Base-by-base conservation (phyloP, 1,284 basidiomycete genomes). In the Naganishia sp. region DNA sequence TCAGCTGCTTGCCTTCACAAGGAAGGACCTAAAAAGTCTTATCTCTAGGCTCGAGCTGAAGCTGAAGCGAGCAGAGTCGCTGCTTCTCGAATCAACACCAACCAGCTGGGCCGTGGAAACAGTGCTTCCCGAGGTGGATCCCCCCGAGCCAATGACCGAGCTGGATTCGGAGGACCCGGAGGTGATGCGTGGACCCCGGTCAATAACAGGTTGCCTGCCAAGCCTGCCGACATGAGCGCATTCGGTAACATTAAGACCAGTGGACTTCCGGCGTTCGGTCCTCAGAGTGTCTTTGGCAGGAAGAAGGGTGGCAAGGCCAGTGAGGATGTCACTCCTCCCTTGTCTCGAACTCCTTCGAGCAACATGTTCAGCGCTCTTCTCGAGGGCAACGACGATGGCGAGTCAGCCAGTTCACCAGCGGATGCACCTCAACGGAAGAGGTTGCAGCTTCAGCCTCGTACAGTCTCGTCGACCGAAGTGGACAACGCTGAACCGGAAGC, bases 341-440 rank as follows among this genome's bases (percentile, higher is more conserved):
- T 93, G 16, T 88, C 90, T 7, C 86, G 92, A 56, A 87, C 88
- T 36, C 87, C 84, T 72, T 94, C 91, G 52, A 84, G 86, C 69
- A 96, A 95, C 80, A 94, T 93, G 89, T 94, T 94, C 82, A 87
- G 86, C 18, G 85, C 90, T 82, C 86, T 91, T 57, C 85, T 83
- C 72, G 82, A 85, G 28, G 77, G 81, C 2, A 81, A 84, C 75
- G 79, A 81, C 66, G 64, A 69, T 23, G 66, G 69, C 3, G 71
- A 69, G 36, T 61, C 71, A 31, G 72, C 74, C 50, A 80, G 75
- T 36, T 70, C 72, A 6, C 73, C 79, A 5, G 75, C 76, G 1
- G 80, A 82, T 3, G 80, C 81, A 63, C 79, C 84, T 25, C 59
- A 61, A 10, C 87, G 94, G 36, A 89, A 83, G 79, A 88, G 86